These are phyloP conservation scores for Botryotinia calthae DNA, from an alignment of 2,329 filamentous ascomycete species.

Conservation along the genomic window DNA sequence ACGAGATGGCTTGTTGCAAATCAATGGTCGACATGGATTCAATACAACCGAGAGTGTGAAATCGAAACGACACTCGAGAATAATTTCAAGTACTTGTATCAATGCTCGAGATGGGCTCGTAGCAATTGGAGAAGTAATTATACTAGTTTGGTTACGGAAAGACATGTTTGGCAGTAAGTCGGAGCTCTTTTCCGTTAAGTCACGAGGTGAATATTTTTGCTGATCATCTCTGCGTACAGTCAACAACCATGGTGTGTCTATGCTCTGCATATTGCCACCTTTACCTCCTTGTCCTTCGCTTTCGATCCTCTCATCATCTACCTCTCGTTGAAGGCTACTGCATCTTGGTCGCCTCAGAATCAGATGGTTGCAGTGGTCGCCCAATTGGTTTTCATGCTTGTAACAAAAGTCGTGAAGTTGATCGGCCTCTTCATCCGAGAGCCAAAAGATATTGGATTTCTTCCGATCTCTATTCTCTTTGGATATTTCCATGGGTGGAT, in stretches of 20 bases:
- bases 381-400: conserved; percentile 74
- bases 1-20: conserved; percentile 93
- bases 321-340: conserved; percentile 67
- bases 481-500: conserved; percentile 91
- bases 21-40: conserved; percentile 91
- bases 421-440: conserved; percentile 82
- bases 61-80: conserved; percentile 92
- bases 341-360: conserved; percentile 53
- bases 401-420: conserved; percentile 89
- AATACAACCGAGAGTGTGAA: conserved; percentile 88
- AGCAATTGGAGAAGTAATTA: conserved; percentile 98
- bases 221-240: conserved; percentile 46
- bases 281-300: conserved; percentile 81
- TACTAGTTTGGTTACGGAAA: conserved; percentile 81
- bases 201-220: conserved; percentile 15
- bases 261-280: conserved; percentile 86
- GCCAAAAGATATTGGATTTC: conserved; percentile 73
- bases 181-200: neutral
- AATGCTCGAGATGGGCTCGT: conserved; percentile 91
- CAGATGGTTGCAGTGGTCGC: conserved; percentile 57
- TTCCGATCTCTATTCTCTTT: conserved; percentile 84
- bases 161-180: conserved; percentile 83
- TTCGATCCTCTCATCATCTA: conserved; percentile 72
- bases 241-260: conserved; percentile 93
- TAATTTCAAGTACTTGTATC: conserved; percentile 82